Conservation (phyloP, 306 rosid genomes). For the Luffa aegyptiaca region DNA sequence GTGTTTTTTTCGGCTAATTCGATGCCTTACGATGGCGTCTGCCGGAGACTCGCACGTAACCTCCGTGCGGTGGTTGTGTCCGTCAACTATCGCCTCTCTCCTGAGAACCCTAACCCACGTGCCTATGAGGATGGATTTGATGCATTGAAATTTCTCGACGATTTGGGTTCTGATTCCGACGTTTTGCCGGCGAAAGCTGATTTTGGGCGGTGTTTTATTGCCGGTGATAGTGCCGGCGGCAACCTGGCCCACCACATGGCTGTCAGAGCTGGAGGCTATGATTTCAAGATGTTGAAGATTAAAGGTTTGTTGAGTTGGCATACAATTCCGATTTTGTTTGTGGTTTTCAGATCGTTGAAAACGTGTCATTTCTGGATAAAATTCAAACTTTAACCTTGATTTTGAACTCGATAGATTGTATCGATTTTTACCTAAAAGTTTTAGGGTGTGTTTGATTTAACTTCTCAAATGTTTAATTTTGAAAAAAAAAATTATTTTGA, state of each 20-base stretch:
- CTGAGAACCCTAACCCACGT: conserved; percentile 42
- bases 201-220: conserved; percentile 9
- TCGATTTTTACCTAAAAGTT: too few relatives aligned
- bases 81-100: conserved; percentile 56
- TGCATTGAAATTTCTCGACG: conserved; percentile 20
- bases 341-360: too few relatives aligned
- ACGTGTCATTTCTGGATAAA: too few relatives aligned
- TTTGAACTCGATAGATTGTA: too few relatives aligned
- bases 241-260: conserved; percentile 28
- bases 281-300: not conserved
- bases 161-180: not conserved
- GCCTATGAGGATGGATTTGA: conserved; percentile 64
- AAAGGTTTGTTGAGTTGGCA: too few relatives aligned
- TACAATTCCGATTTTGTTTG: too few relatives aligned
- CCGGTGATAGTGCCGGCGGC: conserved; percentile 26
- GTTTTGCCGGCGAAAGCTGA: not conserved
- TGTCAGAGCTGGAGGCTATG: not conserved
- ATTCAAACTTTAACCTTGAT: too few relatives aligned
- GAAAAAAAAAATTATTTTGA: too few relatives aligned
- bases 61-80: conserved; percentile 38
- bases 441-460: too few relatives aligned
- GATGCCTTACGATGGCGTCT: conserved; percentile 32
- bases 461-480: too few relatives aligned
- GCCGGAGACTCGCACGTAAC: conserved; percentile 28
- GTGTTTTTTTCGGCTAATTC: conserved; percentile 33